Evolutionary conservation across 176 grass and related monocot genomes (phyloP).

Genomic region (Lolium perenne): DNA sequence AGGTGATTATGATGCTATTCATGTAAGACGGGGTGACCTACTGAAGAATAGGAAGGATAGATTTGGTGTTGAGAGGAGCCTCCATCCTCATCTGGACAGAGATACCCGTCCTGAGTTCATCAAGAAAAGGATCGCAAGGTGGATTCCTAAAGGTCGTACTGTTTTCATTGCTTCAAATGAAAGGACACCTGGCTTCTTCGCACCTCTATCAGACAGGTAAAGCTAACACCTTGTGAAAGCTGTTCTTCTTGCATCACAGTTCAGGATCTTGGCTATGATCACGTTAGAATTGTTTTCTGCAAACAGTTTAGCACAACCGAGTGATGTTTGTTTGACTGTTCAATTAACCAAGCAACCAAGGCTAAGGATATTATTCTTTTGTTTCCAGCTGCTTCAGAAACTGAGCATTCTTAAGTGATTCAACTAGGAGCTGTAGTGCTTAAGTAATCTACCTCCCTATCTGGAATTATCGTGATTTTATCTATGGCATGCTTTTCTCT

Average conservation of each 20-base stretch:
- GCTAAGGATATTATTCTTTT: neutral
- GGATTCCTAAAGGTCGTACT: constrained; percentile 82
- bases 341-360: constrained; percentile 4
- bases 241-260: constrained; percentile 16
- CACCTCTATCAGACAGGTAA: constrained; percentile 78
- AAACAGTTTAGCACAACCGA: neutral
- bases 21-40: constrained; percentile 91
- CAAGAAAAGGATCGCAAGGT: constrained; percentile 77
- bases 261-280: constrained; percentile 3
- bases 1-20: constrained; percentile 97
- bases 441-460: neutral
- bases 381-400: constrained; percentile 18
- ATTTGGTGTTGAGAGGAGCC: constrained; percentile 83
- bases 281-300: constrained; percentile 17
- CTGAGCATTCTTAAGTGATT: constrained; percentile 12
- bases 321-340: neutral
- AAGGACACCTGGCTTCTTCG: constrained; percentile 79
- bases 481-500: constrained; percentile 19
- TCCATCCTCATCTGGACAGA: constrained; percentile 95
- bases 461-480: neutral
- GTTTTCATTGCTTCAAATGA: constrained; percentile 94
- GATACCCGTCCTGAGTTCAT: constrained; percentile 93
- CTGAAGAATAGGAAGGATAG: constrained; percentile 90
- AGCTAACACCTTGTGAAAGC: neutral
- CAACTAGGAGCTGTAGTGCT: neutral